A percentile compares a stretch with the other conserved stretches of the same genome.
These are phyloP conservation scores for Knoxia roxburghii DNA, from an alignment of 257 asterid species.

Conservation along the genomic window DNA sequence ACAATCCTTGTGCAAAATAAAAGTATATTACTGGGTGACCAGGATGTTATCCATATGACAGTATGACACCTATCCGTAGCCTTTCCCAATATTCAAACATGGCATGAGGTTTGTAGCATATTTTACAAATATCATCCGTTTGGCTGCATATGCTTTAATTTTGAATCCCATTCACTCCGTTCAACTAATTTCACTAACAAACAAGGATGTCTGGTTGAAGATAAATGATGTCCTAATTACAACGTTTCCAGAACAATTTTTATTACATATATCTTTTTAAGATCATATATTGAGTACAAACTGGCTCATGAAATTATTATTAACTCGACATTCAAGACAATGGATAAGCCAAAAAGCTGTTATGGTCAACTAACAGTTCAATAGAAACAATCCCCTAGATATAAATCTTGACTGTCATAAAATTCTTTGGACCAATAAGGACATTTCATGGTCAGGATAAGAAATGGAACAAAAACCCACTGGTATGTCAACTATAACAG, in stretches of 20 bases:
- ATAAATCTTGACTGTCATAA: neutral
- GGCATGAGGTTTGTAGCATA: neutral
- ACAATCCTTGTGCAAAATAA: neutral
- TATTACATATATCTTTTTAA: neutral
- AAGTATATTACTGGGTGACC: neutral
- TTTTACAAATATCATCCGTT: neutral
- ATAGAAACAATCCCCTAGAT: no score
- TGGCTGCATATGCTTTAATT: neutral
- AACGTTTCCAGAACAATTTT: neutral
- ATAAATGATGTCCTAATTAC: neutral
- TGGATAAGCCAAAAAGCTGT: neutral
- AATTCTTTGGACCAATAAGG: neutral
- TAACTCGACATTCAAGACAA: neutral
- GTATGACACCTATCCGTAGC: neutral
- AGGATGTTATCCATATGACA: neutral
- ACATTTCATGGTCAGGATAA: neutral
- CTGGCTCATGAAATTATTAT: neutral
- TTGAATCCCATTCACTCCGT: no score
- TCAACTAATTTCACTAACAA: neutral
- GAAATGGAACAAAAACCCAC: neutral
- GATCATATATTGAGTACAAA: neutral
- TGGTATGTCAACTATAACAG: neutral
- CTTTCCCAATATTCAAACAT: neutral
- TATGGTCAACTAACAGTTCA: neutral
- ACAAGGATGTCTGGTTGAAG: neutral